Evolutionary conservation across 805 yeast genomes (phyloP).

Genomic region (Metschnikowia drakensbergensis): DNA sequence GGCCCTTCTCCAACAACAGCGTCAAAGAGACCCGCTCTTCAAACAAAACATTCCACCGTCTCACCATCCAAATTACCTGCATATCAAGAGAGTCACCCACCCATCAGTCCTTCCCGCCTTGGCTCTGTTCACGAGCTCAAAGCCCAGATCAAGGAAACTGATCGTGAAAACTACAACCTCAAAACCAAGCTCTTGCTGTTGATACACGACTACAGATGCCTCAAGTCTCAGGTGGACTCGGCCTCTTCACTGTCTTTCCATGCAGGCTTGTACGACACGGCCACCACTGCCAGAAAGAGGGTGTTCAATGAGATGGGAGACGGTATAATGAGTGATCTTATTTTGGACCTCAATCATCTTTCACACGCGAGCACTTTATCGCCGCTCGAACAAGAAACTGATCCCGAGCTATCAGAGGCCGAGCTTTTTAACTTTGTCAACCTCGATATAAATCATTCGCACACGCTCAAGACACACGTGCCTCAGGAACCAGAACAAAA

Average conservation of each 20-base stretch:
- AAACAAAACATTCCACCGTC: neutral
- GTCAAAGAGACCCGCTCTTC: neutral
- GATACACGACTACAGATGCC: constrained; percentile 39
- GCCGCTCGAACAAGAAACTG: constrained; percentile 4
- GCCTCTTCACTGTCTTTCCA: constrained; percentile 5
- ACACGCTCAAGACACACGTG: constrained; percentile 3
- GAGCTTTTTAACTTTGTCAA: constrained; percentile 26
- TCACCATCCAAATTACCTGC: neutral
- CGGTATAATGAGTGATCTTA: constrained; percentile 25
- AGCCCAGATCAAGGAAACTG: constrained; percentile 20
- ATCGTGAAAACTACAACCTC: constrained; percentile 33
- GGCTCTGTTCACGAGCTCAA: constrained; percentile 13
- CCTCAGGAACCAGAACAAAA: neutral
- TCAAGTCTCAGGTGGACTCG: constrained; percentile 28
- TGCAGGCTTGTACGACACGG: constrained; percentile 14
- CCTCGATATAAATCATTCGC: constrained; percentile 19
- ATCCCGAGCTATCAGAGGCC: constrained; percentile 5
- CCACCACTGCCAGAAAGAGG: constrained; percentile 20
- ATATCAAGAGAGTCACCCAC: neutral
- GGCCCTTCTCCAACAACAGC: neutral
- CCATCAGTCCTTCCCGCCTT: neutral
- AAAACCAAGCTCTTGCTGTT: constrained; percentile 33
- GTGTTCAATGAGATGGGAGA: constrained; percentile 18
- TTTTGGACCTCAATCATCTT: constrained; percentile 26
- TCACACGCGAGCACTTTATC: constrained; percentile 19